Base-by-base conservation (phyloP, 1,284 basidiomycete genomes). In the Sporisorium iseilematis-ciliati region DNA sequence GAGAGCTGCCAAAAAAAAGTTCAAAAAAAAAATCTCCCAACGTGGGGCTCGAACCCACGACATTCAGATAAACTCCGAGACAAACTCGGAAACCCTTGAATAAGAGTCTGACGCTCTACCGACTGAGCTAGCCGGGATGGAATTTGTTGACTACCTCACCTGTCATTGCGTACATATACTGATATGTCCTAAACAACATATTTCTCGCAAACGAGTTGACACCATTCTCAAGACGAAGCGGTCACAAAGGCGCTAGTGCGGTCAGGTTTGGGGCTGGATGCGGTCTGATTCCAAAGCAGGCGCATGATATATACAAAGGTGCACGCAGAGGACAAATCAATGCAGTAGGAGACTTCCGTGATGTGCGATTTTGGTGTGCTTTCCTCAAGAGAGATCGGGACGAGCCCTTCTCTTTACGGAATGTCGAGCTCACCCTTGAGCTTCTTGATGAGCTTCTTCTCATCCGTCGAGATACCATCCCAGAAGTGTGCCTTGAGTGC, bases 361-460 rank as follows among this genome's bases (percentile, higher is more conserved):
- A 14, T 38, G 6, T 38, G 35, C 35, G 12, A 38, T 38, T 38
- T 38, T 38, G 35, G 35, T 16, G 6, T 12, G 10, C 35, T 29
- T 48, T 48, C 5, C 14, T 6, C 3, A 21, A 16, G 12, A 25
- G 20, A 45, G 21, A 23, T 6, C 14, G 43, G 14, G 7, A 14
- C 43, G n/a, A 45, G 31, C 26, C 20, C 25, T 40, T 1, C 21
- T 21, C 35, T 42, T 65, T 64, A 84, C n/a, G 82, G 81, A 65
- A 89, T 87, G 74, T 88, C 87, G 61, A 89, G 85, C 63, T 95
- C 92, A 20, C 90, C 89, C 88, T 99, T 99, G 84, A 99, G 88
- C 61, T 90, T 91, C 86, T 93, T 95, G 86, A 99, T 95, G 66
- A 98, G 89, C 20, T 92, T 88, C 95, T 95, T 98, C 83, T 99